Percentiles rank a stretch among this genome's conserved stretches.
Conservation (phyloP, 2,329 filamentous ascomycete species). For the Bipolaris gigantea region DNA sequence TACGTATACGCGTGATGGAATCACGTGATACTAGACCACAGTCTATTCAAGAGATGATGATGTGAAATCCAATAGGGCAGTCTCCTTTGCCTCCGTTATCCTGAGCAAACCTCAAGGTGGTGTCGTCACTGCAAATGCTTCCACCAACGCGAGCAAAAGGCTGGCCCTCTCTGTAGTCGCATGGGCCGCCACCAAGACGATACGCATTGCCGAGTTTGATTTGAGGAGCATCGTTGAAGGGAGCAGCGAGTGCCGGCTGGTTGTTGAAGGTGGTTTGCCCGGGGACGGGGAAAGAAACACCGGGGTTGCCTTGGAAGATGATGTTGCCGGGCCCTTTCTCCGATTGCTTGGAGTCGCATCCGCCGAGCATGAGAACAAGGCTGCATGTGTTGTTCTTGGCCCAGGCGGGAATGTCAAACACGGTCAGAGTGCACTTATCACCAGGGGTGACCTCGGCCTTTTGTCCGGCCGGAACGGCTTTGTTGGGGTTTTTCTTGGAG, state of each 20-base stretch:
- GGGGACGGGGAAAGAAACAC: slow-evolving; percentile 14
- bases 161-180: slow-evolving; percentile 17
- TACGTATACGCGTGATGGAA: too few relatives aligned
- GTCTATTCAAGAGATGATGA: not conserved
- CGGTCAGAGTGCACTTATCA: slow-evolving; percentile 23
- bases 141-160: slow-evolving; percentile 19
- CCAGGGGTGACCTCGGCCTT: slow-evolving; percentile 16
- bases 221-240: slow-evolving; percentile 17
- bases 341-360: slow-evolving; percentile 4
- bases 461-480: slow-evolving; percentile 15
- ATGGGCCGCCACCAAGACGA: slow-evolving; percentile 21
- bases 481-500: slow-evolving; percentile 16
- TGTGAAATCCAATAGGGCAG: slow-evolving; percentile 9
- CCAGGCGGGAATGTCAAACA: slow-evolving; percentile 20
- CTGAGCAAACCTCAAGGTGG: slow-evolving; percentile 14
- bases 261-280: slow-evolving; percentile 20
- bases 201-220: slow-evolving; percentile 21
- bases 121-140: slow-evolving; percentile 21
- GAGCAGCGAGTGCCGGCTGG: slow-evolving; percentile 16
- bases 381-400: slow-evolving; percentile 22
- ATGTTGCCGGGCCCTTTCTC: slow-evolving; percentile 22
- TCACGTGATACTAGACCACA: too few relatives aligned
- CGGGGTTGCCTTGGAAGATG: slow-evolving; percentile 20
- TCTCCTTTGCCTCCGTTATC: slow-evolving; percentile 10
- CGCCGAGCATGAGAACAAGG: slow-evolving; percentile 17